Base-by-base conservation (phyloP, 140 eudicot genomes). In the Senecio squalidus region DNA sequence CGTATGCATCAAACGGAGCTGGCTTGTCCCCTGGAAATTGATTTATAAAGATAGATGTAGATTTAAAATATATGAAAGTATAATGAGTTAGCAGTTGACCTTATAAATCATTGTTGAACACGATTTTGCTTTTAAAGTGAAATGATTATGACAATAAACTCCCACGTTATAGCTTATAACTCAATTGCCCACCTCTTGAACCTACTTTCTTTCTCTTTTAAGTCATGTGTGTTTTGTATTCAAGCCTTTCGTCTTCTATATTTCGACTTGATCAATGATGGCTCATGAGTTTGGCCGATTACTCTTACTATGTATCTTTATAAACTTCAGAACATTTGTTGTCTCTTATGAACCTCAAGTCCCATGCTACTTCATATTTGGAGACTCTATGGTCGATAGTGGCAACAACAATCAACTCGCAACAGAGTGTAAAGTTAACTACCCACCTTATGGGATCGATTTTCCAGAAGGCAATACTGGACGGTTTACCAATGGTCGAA, bases 381-480 rank as follows among this genome's bases (percentile, higher is more conserved):
- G 86, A 16, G 86, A 80, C 48, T 67, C 86, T 0, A 34, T 76
- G 18, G 71, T 72, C 0, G 85, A 79, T 52, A 59, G 20, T 26
- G 82, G 85, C 46, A 79, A 79, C 24, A 75, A 79, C 67, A 79
- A 79, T 22, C 5, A 30, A 46, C 64, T 79, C 3, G 22, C 1
- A 1, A 49, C 75, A 3, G 3, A 48, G 25, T 74, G 64, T 15
- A 79, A 71, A 67, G 67, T 69, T 27, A 57, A 79, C 28, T 79
- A 38, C 53, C 53, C 22, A 0, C 85, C 85, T 14, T 79, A 71
- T 33, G 79, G 82, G 18, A 24, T 62, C 31, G 85, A 79, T 44
- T 71, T 67, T 20, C 73, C 68, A 16, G 26, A 51, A 14, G 76
- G 78, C 2, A 56, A 58, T 5, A 75, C 78, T 3, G 85, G 85